Evolutionary conservation across 1,284 basidiomycete genomes (phyloP), one percentile per base, ranked within the genome.

Genomic region (Melampsora americana): DNA sequence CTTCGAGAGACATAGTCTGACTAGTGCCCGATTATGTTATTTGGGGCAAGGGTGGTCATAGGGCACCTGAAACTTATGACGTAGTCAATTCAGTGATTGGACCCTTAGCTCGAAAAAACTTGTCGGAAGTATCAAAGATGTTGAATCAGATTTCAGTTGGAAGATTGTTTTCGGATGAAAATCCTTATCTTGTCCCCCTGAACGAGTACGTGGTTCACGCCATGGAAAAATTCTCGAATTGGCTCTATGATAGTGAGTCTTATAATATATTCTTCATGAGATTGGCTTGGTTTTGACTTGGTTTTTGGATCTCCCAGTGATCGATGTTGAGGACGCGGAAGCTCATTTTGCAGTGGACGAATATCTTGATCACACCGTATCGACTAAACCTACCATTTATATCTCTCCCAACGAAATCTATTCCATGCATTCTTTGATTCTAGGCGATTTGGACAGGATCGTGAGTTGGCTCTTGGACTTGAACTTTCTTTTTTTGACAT

Each of bases 361-460:
- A 83, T 94, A 96, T 82, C 86, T 97, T 77, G 95, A 98, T 82
- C 92, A 90, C 28, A 93, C 93, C 6, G 89, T 92, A 6, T 92
- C 94, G 79, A 92, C 94, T 2, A 93, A 93, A 80, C 93, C 95
- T 0, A 81, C 83, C 66, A 97, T 99, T 78, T 94, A 93, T 83
- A 97, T 99, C 79, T 95, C 95, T 23, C 92, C 96, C 0, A 95
- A 93, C 80, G 95, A 99, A 83, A 93, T 99, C 62, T 99, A 99
- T 83, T 89, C 90, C 16, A 92, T 93, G 84, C 93, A 99, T 82
- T 85, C 88, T 1, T 84, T 96, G 11, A 86, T 99, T n/a, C 85
- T 89, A 9, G 89, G 91, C 80, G 87, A 96, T 81, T 84, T 91
- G 53, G 89, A 91, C 56, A 83, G 85, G 73, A 82, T 95, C 77